Conservation (phyloP, 2,329 filamentous ascomycete genomes). For the Bertia moriformis region DNA sequence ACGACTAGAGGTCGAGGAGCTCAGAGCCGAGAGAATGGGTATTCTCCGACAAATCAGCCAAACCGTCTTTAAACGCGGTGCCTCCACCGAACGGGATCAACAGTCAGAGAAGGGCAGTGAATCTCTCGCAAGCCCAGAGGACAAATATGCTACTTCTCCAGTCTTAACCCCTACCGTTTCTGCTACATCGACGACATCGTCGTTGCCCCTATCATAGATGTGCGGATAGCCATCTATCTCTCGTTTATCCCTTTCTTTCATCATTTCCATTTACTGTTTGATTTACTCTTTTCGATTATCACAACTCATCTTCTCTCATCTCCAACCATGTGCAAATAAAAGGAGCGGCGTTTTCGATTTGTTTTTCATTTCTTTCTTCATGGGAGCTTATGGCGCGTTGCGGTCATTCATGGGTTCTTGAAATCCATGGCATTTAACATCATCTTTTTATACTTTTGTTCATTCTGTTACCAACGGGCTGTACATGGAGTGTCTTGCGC, state of each 20-base stretch:
- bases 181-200: conserved; percentile 17
- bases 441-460: conserved; percentile 5
- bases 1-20: conserved; percentile 18
- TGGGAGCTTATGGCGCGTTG: background rate
- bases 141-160: conserved; percentile 17
- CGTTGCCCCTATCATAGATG: conserved; percentile 6
- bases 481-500: no score
- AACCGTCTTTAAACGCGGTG: conserved; percentile 23
- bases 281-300: background rate
- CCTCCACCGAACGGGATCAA: conserved; percentile 20
- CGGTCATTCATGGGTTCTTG: conserved; percentile 3
- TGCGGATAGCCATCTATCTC: background rate
- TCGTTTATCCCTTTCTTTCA: background rate
- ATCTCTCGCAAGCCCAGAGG: conserved; percentile 11
- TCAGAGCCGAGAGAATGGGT: conserved; percentile 20
- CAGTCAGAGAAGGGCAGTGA: conserved; percentile 4
- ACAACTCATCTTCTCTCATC: no score
- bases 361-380: conserved; percentile 5
- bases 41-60: conserved; percentile 24
- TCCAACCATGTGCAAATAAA: conserved; percentile 7
- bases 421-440: conserved; percentile 5
- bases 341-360: conserved; percentile 9
- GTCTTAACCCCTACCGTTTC: conserved; percentile 17
- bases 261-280: conserved; percentile 1
- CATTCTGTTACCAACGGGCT: no score